Evolutionary conservation across 441 rosid species (phyloP), one percentile per base, ranked within the genome.

Genomic region (Bocquillonia castaneifolia): DNA sequence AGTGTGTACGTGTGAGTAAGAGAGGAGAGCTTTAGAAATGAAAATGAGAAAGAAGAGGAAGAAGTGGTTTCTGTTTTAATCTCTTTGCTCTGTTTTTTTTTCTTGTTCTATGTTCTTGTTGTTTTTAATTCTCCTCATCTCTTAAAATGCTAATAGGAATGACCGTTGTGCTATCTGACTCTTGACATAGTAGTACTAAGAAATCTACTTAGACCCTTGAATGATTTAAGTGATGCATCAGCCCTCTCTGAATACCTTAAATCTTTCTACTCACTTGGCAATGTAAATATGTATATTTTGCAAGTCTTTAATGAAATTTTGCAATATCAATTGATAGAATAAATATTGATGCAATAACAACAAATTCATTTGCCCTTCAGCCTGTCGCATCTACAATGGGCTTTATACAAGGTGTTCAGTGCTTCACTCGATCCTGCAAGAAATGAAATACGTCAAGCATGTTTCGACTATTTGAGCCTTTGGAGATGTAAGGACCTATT

Each of bases 141-240:
- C n/a, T n/a, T n/a, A n/a, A n/a, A n/a, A n/a, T n/a, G n/a, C n/a
- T n/a, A n/a, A n/a, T n/a, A n/a, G n/a, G n/a, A 66, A 92, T 90
- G 98, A 92, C 98, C 0, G 97, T 92, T 18, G 96, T 92, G 42
- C 71, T 92, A 57, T 85, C 96, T 18, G 98, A n/a, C n/a, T n/a
- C n/a, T n/a, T n/a, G n/a, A 92, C 71, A 85, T 92, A 3, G 96
- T 90, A 55, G 88, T 90, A 31, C 80, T 88, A 14, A 85, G 93
- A 14, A 72, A 88, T 75, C 95, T 92, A 59, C 89, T 92, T 6
- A 83, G 77, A 75, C 96, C 92, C 20, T 73, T 90, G 15, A 76
- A 29, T 10, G 87, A 87, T 79, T 88, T 90, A 50, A 77, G 74
- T 25, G 89, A 90, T 32, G 86, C 86, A 6, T 64, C 86, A 23